Evolutionary conservation across 2,329 filamentous ascomycete species (phyloP), one percentile per base, ranked within the genome.

Genomic region (Aureobasidium vineae): DNA sequence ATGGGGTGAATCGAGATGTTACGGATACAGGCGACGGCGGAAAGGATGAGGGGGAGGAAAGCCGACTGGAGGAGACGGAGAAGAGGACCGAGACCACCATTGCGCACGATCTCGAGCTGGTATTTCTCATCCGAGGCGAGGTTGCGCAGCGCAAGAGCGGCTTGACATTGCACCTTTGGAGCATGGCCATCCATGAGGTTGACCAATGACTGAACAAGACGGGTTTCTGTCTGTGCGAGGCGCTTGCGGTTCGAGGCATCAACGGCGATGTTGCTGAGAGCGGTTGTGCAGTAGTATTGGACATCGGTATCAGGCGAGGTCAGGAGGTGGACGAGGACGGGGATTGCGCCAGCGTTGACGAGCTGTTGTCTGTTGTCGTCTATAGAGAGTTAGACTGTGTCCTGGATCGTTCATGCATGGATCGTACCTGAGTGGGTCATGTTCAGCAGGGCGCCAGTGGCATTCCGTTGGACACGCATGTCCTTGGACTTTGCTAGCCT

Each of bases 281-380:
- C 95, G 5, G 95, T 99, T 21, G 95, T 99, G 81, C 95, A 99
- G 80, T 99, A 99, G 80, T 99, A 99, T 80, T 99, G 95, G 38
- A 99, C 95, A 75, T 99, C 95, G 71, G 97, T 93, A 75, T 99
- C 95, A 67, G 89, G 82, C 31, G 95, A 98, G 10, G 91, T 92
- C 53, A 99, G 88, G 28, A 99, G 87, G 75, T 97, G 92, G 47
- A 99, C 95, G 31, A 99, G 87, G 10, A 99, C 94, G 5, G 95
- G 95, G 70, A 99, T 97, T n/a, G 95, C 95, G 69, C 94, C 94
- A 53, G 95, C 95, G 71, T 96, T 96, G 71, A 99, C 95, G 33
- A 99, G 89, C 78, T 99, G 93, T 79, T 98, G 92, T 72, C 95
- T 88, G 78, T 99, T 99, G 78, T 99, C 95, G 77, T 98, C 95